Conservation (phyloP, 108 stramenopile genomes). For the Skeletonema tropicum region DNA sequence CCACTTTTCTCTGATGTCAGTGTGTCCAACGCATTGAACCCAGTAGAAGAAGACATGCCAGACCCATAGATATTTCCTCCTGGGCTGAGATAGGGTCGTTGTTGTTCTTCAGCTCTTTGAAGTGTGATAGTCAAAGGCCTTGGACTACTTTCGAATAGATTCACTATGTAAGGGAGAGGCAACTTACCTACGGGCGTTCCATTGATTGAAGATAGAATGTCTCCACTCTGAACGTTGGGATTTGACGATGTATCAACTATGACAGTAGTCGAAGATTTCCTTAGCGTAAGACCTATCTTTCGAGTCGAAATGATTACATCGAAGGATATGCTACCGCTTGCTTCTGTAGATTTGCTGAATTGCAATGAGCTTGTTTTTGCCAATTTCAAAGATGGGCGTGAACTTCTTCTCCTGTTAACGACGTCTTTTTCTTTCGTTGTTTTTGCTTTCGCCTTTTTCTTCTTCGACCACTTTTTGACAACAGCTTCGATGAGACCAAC, state of each 20-base stretch:
- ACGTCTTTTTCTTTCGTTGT: background rate
- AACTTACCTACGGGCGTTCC: constrained; percentile 14
- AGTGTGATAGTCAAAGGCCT: constrained; percentile 61
- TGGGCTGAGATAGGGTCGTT: background rate
- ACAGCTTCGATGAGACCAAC: constrained; percentile 60
- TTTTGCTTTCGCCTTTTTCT: background rate
- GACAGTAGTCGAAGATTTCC: constrained; percentile 35
- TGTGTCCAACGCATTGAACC: background rate
- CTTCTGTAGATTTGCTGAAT: constrained; percentile 12
- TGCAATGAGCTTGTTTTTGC: constrained; percentile 2
- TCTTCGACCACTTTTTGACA: constrained; percentile 8
- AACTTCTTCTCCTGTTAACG: background rate
- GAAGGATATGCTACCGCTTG: constrained; percentile 12
- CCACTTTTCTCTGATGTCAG: background rate
- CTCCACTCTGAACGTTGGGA: constrained; percentile 47
- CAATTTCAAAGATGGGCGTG: background rate
- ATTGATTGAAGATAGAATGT: constrained; percentile 51
- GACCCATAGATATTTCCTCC: background rate
- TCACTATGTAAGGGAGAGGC: constrained; percentile 52
- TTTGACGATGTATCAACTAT: constrained; percentile 50
- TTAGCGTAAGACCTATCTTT: constrained; percentile 60
- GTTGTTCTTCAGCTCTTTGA: constrained; percentile 1
- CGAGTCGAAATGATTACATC: constrained; percentile 45
- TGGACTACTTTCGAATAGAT: constrained; percentile 30
- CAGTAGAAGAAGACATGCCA: constrained; percentile 15